phyloP scores from a whole-genome alignment of 2,329 filamentous ascomycete species.

The Neofusicoccum ribis region DNA sequence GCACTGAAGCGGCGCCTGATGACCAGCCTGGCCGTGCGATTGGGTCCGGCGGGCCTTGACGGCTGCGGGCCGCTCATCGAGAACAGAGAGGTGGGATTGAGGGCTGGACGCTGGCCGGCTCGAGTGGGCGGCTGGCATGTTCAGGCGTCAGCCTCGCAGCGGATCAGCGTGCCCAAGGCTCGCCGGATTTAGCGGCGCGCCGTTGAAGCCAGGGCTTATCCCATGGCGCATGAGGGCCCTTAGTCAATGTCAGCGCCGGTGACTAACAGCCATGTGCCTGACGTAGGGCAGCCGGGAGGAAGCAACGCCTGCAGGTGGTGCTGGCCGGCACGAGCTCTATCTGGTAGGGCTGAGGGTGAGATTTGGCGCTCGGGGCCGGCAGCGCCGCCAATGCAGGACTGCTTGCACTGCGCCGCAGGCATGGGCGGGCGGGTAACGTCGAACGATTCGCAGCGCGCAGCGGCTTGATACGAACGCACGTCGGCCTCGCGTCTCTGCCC shows the following conservation, averaged over 20 bases:
- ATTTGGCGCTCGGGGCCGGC: constrained; percentile 12
- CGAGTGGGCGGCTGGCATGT: neutral
- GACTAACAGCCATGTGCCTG: constrained; percentile 20
- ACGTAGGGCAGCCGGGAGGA: constrained; percentile 15
- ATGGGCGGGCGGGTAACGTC: too few species aligned
- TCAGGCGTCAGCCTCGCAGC: constrained; percentile 20
- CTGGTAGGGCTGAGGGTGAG: constrained; percentile 22
- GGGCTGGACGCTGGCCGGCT: constrained; percentile 11
- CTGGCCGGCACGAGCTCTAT: constrained; percentile 6
- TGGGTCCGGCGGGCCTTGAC: constrained; percentile 12
- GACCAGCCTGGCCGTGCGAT: neutral
- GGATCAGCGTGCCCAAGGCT: constrained; percentile 10
- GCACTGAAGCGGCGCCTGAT: constrained; percentile 8
- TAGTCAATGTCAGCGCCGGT: constrained; percentile 14
- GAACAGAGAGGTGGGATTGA: constrained; percentile 11
- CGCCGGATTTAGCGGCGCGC: constrained; percentile 2
- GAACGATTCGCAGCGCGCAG: neutral
- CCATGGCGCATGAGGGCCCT: constrained; percentile 14
- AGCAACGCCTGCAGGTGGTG: constrained; percentile 14
- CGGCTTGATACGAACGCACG: constrained; percentile 9
- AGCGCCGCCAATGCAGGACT: constrained; percentile 6
- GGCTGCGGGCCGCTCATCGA: constrained; percentile 21
- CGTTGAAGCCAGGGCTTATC: neutral
- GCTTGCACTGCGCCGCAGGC: too few species aligned
- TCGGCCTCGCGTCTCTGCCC: neutral